These are phyloP conservation scores for Kokia cookei DNA, from an alignment of 441 rosid species.

Conservation along the genomic window DNA sequence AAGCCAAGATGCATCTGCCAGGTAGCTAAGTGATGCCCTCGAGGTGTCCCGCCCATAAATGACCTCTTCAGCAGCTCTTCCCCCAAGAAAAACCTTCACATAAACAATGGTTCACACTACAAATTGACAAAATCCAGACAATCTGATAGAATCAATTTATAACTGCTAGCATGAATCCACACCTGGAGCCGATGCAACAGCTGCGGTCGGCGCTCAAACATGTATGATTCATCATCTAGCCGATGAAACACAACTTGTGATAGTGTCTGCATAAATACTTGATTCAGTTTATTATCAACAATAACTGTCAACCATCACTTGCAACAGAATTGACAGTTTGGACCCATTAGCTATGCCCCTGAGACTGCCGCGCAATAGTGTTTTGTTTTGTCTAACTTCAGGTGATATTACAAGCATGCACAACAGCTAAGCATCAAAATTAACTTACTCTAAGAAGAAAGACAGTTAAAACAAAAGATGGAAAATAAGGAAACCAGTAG, in stretches of 20 bases:
- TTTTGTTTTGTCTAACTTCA: conserved; percentile 4
- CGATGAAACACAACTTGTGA: conserved; percentile 84
- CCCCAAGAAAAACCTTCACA: conserved; percentile 77
- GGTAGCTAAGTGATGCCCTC: conserved; percentile 73
- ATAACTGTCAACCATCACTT: conserved; percentile 15
- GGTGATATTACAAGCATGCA: not conserved
- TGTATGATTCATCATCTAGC: conserved; percentile 82
- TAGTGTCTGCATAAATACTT: conserved; percentile 44
- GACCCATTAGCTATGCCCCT: not conserved
- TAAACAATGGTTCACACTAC: not conserved
- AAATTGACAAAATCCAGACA: not conserved
- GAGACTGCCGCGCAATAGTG: not conserved
- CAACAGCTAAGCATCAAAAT: not conserved
- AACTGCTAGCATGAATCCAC: conserved; percentile 12
- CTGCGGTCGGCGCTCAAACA: conserved; percentile 89
- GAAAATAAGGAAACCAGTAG: conserved; percentile 25
- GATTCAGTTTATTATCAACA: conserved; percentile 10
- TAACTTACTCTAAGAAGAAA: not conserved
- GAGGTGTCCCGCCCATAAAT: conserved; percentile 87
- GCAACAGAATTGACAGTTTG: not conserved
- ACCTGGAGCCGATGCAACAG: conserved; percentile 95
- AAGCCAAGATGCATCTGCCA: conserved; percentile 94
- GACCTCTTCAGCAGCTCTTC: conserved; percentile 95
- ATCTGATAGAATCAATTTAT: not conserved
- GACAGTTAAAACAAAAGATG: not conserved